Base-by-base conservation (phyloP, 306 rosid genomes). In the Glycine latifolia region DNA sequence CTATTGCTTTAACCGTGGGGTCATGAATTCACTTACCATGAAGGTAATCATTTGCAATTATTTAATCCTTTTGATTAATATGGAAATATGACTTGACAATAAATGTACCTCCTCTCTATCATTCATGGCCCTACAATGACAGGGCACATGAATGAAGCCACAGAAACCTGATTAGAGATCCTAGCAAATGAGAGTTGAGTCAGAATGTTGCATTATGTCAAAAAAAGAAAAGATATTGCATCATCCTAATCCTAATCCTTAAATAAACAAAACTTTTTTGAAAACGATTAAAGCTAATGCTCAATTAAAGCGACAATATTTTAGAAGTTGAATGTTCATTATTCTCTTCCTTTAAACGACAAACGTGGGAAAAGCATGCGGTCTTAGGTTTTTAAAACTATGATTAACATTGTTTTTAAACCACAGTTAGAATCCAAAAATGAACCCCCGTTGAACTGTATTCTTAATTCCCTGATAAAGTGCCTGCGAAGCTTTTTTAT, bases 341-440 rank as follows among this genome's bases (percentile, higher is more conserved):
- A 78, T 85, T 86, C 66, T 46, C 84, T 85, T 80, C 71, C 87
- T 86, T 90, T 88, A 66, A 75, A 85, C 89, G 89, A 88, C 91
- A 86, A 86, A 80, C 84, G 81, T 90, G 88, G 82, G 74, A 69
- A 89, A 89, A 85, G 89, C 83, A 83, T 81, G 87, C 55, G 84
- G 86, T 79, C 86, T 83, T 79, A 63, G 87, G 88, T 60, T 87
- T 79, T 43, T 47, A 35, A 73, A 62, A 47, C 83, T 87, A 87
- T 89, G 59, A 87, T 86, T 86, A 73, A 59, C 80, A 63, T 54
- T 39, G 54, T 73, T 68, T 84, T 81, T 39, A 20, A 81, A 81
- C 8, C 78, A 63, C 26, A 26, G 3, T 66, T 15, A 4, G 15
- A 75, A 35, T 70, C 33, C 31, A 65, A 71, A 71, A 47, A 63